Conservation (phyloP, 2,329 filamentous ascomycete species). For the Thyridium curvatum region DNA sequence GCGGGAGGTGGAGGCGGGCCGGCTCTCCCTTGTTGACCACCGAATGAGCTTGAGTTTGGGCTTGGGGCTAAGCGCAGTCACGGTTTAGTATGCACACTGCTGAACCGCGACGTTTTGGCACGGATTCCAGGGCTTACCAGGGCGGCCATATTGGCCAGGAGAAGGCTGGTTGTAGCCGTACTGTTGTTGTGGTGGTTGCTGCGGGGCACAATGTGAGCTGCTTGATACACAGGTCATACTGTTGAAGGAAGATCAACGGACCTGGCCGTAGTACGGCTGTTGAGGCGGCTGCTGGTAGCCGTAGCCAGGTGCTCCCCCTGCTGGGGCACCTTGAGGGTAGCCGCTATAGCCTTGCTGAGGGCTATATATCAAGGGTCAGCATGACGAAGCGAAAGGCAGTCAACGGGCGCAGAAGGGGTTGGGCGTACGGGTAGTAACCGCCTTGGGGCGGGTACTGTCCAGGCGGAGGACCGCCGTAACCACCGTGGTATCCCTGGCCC, state of each 20-base stretch:
- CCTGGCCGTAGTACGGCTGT: constrained; percentile 38
- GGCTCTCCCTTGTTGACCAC: constrained; percentile 48
- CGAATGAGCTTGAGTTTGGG: constrained; percentile 44
- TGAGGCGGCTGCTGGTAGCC: constrained; percentile 44
- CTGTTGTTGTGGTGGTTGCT: constrained; percentile 32
- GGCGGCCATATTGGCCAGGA: constrained; percentile 40
- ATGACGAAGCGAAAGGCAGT: too few species aligned
- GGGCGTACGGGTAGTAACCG: constrained; percentile 6
- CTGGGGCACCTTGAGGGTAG: constrained; percentile 36
- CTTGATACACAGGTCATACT: constrained; percentile 1
- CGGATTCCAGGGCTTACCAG: constrained; percentile 40
- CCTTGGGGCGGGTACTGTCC: constrained; percentile 6
- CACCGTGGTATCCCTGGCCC: constrained; percentile 7
- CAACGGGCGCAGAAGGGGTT: background rate
- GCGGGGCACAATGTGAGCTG: constrained; percentile 12
- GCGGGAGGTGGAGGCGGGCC: constrained; percentile 59
- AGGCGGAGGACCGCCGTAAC: constrained; percentile 7
- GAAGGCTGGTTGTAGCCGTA: constrained; percentile 35
- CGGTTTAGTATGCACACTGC: background rate
- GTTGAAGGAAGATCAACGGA: constrained; percentile 12
- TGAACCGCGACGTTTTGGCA: too few species aligned
- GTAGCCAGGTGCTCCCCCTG: constrained; percentile 23
- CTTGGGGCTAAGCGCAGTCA: background rate
- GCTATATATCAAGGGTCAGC: constrained; percentile 14
- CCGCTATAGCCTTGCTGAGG: constrained; percentile 40